Conservation (phyloP, 495 filamentous ascomycete genomes). For the Penicillium paxilli region DNA sequence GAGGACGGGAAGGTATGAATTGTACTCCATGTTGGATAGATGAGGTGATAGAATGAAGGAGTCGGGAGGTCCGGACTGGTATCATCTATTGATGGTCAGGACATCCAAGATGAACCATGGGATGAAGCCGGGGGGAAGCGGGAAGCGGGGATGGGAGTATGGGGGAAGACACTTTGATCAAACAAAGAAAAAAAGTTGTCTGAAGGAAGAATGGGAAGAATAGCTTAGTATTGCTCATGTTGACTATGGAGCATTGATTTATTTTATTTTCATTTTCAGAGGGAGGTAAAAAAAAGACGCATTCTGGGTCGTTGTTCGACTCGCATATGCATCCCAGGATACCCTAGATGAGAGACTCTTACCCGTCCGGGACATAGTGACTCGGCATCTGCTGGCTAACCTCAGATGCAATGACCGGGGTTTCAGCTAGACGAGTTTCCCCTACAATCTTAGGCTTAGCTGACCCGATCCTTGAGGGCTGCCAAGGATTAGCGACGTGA, state of each 20-base stretch:
- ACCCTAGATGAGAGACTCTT: neutral
- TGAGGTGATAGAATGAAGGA: neutral
- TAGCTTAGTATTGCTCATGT: too few species aligned
- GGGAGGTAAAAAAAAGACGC: too few species aligned
- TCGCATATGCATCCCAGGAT: neutral
- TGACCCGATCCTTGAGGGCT: neutral
- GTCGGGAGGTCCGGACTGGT: neutral
- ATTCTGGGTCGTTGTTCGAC: neutral
- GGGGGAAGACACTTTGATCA: too few species aligned
- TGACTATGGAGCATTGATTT: too few species aligned
- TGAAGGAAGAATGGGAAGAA: too few species aligned
- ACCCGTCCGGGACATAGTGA: neutral
- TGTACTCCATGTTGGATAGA: constrained; percentile 15
- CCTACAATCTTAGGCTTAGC: neutral
- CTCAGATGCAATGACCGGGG: neutral
- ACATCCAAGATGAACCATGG: neutral
- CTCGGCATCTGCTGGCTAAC: too few species aligned
- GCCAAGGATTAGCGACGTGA: neutral
- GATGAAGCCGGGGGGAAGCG: too few species aligned
- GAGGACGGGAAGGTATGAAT: neutral
- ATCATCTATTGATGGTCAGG: neutral
- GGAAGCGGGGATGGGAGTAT: neutral
- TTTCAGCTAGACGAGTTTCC: neutral
- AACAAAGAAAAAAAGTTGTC: too few species aligned
- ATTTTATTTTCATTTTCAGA: too few species aligned